Evolutionary conservation across 768 basidiomycete species (phyloP).

Genomic region (Russula foetens): DNA sequence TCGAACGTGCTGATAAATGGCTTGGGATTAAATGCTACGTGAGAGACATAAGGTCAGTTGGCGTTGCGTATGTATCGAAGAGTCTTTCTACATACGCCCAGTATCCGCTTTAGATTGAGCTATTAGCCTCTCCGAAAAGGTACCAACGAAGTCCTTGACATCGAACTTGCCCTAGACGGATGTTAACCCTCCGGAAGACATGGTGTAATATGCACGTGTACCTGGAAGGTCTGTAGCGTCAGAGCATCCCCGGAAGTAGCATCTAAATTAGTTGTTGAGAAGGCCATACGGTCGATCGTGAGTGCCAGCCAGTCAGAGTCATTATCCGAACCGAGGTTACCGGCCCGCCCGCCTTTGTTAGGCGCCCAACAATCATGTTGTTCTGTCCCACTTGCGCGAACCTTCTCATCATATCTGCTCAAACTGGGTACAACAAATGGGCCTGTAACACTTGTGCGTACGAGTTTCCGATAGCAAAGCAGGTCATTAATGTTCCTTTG

Average conservation of each 20-base stretch:
- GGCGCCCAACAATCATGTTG: constrained; percentile 54
- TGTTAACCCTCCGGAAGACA: not conserved
- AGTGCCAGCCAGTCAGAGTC: too few relatives aligned
- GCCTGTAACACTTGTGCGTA: constrained; percentile 92
- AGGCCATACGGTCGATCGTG: not conserved
- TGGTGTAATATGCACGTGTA: not conserved
- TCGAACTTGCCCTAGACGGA: constrained; percentile 73
- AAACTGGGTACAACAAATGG: constrained; percentile 85
- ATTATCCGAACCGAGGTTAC: not conserved
- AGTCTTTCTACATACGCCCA: constrained; percentile 55
- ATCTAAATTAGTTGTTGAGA: not conserved
- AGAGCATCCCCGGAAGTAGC: constrained; percentile 1
- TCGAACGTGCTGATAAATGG: constrained; percentile 93
- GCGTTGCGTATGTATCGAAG: not conserved
- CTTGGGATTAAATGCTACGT: constrained; percentile 82
- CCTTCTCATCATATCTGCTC: constrained; percentile 67
- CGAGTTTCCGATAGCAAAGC: constrained; percentile 86
- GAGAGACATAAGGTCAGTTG: not conserved
- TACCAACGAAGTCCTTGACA: constrained; percentile 81
- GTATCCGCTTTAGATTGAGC: constrained; percentile 73
- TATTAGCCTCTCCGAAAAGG: constrained; percentile 83
- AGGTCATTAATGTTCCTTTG: constrained; percentile 35
- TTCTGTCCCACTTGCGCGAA: constrained; percentile 96
- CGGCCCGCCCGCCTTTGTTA: not conserved
- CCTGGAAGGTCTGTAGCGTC: constrained; percentile 18